Conservation (phyloP, 306 rosid species). For the Quercus berberidifolia region DNA sequence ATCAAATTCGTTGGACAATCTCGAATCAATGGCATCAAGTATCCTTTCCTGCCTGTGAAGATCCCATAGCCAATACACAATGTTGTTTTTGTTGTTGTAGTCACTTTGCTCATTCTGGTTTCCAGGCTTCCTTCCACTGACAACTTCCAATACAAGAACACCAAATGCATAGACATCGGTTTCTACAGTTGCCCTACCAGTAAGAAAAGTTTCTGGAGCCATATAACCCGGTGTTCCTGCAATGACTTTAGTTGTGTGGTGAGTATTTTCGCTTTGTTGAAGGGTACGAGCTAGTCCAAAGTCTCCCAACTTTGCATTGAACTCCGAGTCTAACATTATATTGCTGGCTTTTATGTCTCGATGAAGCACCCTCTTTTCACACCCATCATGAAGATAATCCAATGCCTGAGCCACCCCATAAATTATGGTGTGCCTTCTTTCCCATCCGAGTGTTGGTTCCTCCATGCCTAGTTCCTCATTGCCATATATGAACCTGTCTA, state of each 20-base stretch:
- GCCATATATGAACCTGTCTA: slow-evolving; percentile 52
- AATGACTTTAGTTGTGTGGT: slow-evolving; percentile 63
- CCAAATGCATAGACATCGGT: slow-evolving; percentile 79
- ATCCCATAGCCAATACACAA: slow-evolving; percentile 68
- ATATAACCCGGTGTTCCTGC: slow-evolving; percentile 83
- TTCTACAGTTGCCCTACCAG: slow-evolving; percentile 62
- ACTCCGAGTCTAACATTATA: slow-evolving; percentile 61
- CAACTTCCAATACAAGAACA: slow-evolving; percentile 54
- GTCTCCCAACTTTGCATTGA: slow-evolving; percentile 58
- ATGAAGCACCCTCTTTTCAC: slow-evolving; percentile 64
- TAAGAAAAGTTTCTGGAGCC: slow-evolving; percentile 76
- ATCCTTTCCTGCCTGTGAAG: slow-evolving; percentile 38
- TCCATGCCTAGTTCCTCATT: slow-evolving; percentile 4
- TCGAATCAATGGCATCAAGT: slow-evolving; percentile 36
- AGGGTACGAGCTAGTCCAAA: slow-evolving; percentile 72
- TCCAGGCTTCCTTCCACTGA: slow-evolving; percentile 60
- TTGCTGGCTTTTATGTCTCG: slow-evolving; percentile 74
- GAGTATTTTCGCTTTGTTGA: slow-evolving; percentile 48
- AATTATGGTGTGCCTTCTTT: slow-evolving; percentile 39
- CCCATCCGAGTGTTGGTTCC: slow-evolving; percentile 37
- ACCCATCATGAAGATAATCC: slow-evolving; percentile 67
- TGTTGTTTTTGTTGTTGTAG: slow-evolving; percentile 35
- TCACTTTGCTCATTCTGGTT: slow-evolving; percentile 24
- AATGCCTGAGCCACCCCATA: slow-evolving; percentile 67
- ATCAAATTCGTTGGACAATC: slow-evolving; percentile 17